These are phyloP conservation scores for Thelonectria discophora DNA, from an alignment of 2,329 filamentous ascomycete genomes.

Conservation along the genomic window DNA sequence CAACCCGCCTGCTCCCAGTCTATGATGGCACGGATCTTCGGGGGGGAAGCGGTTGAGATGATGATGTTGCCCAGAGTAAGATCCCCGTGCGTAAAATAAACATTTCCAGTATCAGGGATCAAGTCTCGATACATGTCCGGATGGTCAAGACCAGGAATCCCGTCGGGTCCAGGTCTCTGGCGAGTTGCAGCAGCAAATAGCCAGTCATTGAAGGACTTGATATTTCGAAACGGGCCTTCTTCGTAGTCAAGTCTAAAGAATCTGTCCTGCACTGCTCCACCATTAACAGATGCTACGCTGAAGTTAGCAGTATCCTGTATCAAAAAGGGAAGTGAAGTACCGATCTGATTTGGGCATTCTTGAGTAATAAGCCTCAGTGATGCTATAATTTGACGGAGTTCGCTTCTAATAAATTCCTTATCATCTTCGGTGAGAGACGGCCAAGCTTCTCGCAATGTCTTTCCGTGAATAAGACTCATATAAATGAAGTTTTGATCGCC, in stretches of 20 bases:
- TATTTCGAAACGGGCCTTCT: constrained; percentile 27
- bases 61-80: constrained; percentile 38
- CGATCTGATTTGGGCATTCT: constrained; percentile 13
- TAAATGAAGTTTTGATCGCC: constrained; percentile 34
- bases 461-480: constrained; percentile 34
- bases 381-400: constrained; percentile 25
- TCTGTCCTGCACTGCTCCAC: constrained; percentile 34
- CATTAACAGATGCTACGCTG: constrained; percentile 32
- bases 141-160: constrained; percentile 9
- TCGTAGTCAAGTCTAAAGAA: constrained; percentile 36
- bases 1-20: constrained; percentile 35
- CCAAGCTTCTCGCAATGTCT: constrained; percentile 36
- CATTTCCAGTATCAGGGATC: constrained; percentile 29
- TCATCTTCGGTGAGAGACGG: constrained; percentile 27
- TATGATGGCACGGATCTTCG: constrained; percentile 30
- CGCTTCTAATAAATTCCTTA: constrained; percentile 29
- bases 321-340: neutral
- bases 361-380: constrained; percentile 25
- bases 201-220: constrained; percentile 37
- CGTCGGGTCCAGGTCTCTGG: constrained; percentile 22
- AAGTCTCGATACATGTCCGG: constrained; percentile 23
- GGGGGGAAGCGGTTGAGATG: constrained; percentile 16
- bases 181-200: constrained; percentile 33
- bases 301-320: constrained; percentile 1
- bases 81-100: constrained; percentile 40